Evolutionary conservation across 768 basidiomycete genomes (phyloP), one percentile per base, ranked within the genome.

Genomic region (Dendrothele bispora): DNA sequence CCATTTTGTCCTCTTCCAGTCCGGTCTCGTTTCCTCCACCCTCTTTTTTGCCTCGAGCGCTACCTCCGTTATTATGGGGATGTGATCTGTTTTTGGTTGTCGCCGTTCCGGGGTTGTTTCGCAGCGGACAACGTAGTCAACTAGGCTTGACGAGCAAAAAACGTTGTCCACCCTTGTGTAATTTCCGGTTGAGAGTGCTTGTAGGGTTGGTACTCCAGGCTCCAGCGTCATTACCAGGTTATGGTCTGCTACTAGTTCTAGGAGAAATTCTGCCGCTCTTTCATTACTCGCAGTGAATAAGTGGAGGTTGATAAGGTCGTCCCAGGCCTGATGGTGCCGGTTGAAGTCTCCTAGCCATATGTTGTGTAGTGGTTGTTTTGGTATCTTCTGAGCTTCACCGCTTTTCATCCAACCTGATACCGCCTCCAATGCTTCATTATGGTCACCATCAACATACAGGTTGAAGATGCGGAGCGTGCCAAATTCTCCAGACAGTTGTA

Each of bases 321-420:
- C 61, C 69, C 64, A 70, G 0, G 63, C 22, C 0, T 60, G 59
- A 43, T 70, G 66, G 40, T 71, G 65, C 1, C 56, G 29, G 46
- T 71, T 71, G 56, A 69, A 67, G 43, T 63, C 59, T 0, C 67
- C 58, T 34, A 32, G 47, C 54, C 53, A 44, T 49, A 44, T 11
- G 28, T 17, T 30, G 8, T n/a, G 4, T 14, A 44, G 28, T 36
- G 14, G 38, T 14, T 24, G 22, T 28, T 39, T 4, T n/a, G n/a
- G n/a, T n/a, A n/a, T n/a, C n/a, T n/a, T n/a, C n/a, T n/a, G n/a
- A n/a, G n/a, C n/a, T n/a, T n/a, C n/a, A n/a, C n/a, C n/a, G n/a
- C n/a, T n/a, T n/a, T n/a, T n/a, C n/a, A n/a, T n/a, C n/a, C n/a
- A n/a, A n/a, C n/a, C n/a, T n/a, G n/a, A n/a, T 22, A 55, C 18